Conservation (phyloP, 805 yeast genomes). For the Wickerhamomyces ciferrii region DNA sequence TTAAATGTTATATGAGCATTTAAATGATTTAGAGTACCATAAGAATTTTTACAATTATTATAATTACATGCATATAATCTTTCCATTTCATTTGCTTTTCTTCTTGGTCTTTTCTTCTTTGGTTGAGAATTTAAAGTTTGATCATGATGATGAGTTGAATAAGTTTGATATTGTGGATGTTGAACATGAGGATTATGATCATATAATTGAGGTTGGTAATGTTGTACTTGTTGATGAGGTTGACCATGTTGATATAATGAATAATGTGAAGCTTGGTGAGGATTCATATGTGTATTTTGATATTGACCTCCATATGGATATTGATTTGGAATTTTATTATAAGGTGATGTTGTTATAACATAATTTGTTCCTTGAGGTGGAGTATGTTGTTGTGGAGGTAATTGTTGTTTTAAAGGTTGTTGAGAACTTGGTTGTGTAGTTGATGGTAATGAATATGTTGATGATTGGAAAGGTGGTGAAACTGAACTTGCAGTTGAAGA, state of each 20-base stretch:
- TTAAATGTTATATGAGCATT: slow-evolving; percentile 52
- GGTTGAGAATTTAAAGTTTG: slow-evolving; percentile 3
- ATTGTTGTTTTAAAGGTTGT: neutral
- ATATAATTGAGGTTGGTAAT: neutral
- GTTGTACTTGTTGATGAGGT: neutral
- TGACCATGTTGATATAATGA: neutral
- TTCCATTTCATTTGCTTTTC: slow-evolving; percentile 51
- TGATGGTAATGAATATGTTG: neutral
- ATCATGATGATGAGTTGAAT: neutral
- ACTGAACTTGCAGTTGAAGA: neutral
- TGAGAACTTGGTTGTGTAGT: neutral
- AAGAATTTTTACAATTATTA: slow-evolving; percentile 43
- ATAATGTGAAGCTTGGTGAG: neutral
- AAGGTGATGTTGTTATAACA: neutral
- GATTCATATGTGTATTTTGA: neutral
- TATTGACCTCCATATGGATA: neutral
- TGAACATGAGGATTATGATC: neutral
- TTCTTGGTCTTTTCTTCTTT: slow-evolving; percentile 41
- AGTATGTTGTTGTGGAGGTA: neutral
- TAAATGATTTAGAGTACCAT: slow-evolving; percentile 56
- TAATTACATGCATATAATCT: slow-evolving; percentile 46
- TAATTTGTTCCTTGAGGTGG: neutral
- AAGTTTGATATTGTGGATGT: neutral
- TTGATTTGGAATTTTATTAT: neutral
- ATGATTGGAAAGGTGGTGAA: neutral